These are phyloP conservation scores for Priceomyces castillae DNA, from an alignment of 805 yeast species.

Conservation along the genomic window DNA sequence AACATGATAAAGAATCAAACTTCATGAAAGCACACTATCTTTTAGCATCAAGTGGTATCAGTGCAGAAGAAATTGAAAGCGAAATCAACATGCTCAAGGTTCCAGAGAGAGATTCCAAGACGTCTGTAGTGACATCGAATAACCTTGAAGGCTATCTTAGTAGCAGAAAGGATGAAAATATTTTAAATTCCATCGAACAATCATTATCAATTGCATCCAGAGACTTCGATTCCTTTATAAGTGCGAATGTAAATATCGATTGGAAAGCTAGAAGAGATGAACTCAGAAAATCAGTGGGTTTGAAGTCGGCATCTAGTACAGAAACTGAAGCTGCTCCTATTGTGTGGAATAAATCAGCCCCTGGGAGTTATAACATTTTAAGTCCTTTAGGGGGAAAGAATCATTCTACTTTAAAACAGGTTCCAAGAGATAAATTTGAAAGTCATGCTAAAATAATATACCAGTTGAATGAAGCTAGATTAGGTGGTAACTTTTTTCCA, in stretches of 20 bases:
- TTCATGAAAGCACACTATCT: constrained; percentile 81
- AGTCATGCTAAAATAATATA: constrained; percentile 70
- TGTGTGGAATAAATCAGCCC: constrained; percentile 34
- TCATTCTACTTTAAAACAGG: constrained; percentile 24
- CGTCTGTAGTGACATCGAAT: constrained; percentile 4
- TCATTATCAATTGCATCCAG: constrained; percentile 68
- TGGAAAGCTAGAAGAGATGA: constrained; percentile 81
- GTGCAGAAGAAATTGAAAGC: constrained; percentile 76
- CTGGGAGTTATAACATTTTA: constrained; percentile 31
- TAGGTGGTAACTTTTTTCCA: constrained; percentile 50
- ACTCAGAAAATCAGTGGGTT: constrained; percentile 69
- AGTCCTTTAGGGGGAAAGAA: constrained; percentile 25
- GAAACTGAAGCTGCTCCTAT: constrained; percentile 19
- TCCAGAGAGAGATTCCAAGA: constrained; percentile 6
- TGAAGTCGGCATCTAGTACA: constrained; percentile 15
- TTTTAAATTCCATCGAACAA: constrained; percentile 78
- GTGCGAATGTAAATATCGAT: constrained; percentile 69
- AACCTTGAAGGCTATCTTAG: constrained; percentile 62
- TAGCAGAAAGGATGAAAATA: constrained; percentile 76
- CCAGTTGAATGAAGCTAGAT: constrained; percentile 67
- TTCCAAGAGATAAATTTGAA: constrained; percentile 60
- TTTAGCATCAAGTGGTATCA: constrained; percentile 83
- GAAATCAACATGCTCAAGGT: constrained; percentile 42
- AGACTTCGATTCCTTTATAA: constrained; percentile 79
- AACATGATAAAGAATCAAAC: constrained; percentile 31